phyloP scores from a whole-genome alignment of 768 basidiomycete genomes.

The Psilocybe subaeruginosa region DNA sequence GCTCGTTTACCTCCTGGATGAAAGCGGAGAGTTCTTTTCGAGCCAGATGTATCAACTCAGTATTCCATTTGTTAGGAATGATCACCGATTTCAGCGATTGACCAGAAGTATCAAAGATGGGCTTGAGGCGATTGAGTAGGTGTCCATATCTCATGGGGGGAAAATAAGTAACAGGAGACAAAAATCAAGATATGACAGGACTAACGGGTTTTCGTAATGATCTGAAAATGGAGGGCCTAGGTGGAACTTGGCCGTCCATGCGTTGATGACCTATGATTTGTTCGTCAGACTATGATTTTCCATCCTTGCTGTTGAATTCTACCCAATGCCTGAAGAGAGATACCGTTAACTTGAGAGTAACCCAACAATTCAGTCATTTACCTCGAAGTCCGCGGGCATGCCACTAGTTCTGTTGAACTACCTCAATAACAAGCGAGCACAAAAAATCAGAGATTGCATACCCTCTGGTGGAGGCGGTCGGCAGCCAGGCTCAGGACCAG shows the following conservation, averaged over 20 bases:
- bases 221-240: constrained; percentile 58
- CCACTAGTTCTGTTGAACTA: constrained; percentile 56
- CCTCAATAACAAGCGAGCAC: constrained; percentile 5
- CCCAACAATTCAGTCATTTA: constrained; percentile 29
- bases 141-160: constrained; percentile 49
- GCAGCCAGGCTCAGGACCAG: constrained; percentile 69
- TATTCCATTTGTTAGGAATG: constrained; percentile 49
- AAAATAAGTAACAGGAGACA: constrained; percentile 3
- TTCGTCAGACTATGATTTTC: neutral
- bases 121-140: constrained; percentile 56
- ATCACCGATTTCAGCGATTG: constrained; percentile 56
- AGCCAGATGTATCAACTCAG: constrained; percentile 50
- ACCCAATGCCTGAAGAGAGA: constrained; percentile 63
- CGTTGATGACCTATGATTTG: constrained; percentile 54
- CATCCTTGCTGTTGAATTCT: constrained; percentile 13
- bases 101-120: constrained; percentile 50
- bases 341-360: constrained; percentile 1
- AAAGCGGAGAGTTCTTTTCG: constrained; percentile 45
- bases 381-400: constrained; percentile 74
- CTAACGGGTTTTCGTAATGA: constrained; percentile 67
- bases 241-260: constrained; percentile 68
- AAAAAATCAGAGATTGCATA: constrained; percentile 25
- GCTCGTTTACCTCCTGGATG: constrained; percentile 15
- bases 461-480: constrained; percentile 64
- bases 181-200: constrained; percentile 11